Evolutionary conservation across 805 yeast species (phyloP).

Genomic region (Maudiozyma barnettii): DNA sequence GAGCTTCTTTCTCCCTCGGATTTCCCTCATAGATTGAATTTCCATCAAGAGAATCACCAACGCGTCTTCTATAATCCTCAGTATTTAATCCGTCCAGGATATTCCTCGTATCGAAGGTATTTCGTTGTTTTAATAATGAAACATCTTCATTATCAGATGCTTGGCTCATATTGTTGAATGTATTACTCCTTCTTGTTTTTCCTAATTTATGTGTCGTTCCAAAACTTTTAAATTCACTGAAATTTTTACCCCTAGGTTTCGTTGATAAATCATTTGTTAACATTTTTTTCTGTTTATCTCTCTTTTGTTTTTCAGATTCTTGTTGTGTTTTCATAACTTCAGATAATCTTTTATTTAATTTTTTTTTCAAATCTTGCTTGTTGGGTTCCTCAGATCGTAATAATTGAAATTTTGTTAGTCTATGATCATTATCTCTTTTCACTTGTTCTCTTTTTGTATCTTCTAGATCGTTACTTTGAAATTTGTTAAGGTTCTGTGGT

Average conservation of each 20-base stretch:
- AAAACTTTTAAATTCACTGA: slow-evolving; percentile 7
- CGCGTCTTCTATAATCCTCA: slow-evolving; percentile 23
- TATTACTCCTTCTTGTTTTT: not conserved
- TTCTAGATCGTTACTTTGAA: not conserved
- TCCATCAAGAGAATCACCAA: slow-evolving; percentile 10
- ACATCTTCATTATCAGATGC: not conserved
- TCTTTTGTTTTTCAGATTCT: slow-evolving; percentile 19
- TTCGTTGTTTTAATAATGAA: not conserved
- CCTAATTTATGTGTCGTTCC: not conserved
- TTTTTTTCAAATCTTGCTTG: slow-evolving; percentile 22
- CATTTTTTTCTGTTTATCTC: slow-evolving; percentile 21
- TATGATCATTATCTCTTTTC: slow-evolving; percentile 11
- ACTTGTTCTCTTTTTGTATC: not conserved
- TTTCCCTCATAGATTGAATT: not conserved
- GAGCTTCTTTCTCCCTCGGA: not conserved
- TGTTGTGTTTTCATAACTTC: slow-evolving; percentile 27
- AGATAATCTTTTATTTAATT: slow-evolving; percentile 24
- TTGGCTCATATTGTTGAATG: not conserved
- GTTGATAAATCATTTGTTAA: slow-evolving; percentile 20
- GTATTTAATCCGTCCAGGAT: slow-evolving; percentile 23
- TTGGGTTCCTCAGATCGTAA: slow-evolving; percentile 17
- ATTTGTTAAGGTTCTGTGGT: not conserved
- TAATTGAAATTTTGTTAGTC: slow-evolving; percentile 25
- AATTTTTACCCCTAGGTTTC: slow-evolving; percentile 10
- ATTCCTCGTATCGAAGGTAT: slow-evolving; percentile 5